These are phyloP conservation scores for Populus trichocarpa DNA, from an alignment of 441 rosid genomes.

Conservation along the genomic window DNA sequence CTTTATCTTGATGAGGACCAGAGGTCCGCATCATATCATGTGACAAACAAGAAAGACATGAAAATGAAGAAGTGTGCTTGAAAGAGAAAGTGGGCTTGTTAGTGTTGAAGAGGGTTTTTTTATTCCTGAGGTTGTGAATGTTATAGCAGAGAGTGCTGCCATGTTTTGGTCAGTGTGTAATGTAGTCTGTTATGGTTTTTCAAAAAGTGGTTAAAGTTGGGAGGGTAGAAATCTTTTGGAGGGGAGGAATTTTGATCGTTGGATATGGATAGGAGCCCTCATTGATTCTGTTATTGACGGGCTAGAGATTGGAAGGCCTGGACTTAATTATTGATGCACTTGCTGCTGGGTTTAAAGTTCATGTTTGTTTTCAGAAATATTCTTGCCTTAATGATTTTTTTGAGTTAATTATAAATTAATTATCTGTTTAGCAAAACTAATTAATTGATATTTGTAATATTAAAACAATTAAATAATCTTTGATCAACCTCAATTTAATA, in stretches of 20 bases:
- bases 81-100: slow-evolving; percentile 6
- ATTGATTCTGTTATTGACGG: background rate
- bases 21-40: background rate
- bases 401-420: no score
- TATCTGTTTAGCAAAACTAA: no score
- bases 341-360: background rate
- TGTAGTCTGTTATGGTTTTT: background rate
- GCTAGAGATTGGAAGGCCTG: background rate
- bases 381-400: background rate
- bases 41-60: slow-evolving; percentile 23
- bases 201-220: background rate
- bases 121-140: slow-evolving; percentile 34
- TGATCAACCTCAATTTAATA: no score
- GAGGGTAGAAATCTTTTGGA: background rate
- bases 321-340: background rate
- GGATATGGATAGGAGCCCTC: slow-evolving; percentile 26
- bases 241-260: slow-evolving; percentile 22
- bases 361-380: background rate
- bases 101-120: background rate
- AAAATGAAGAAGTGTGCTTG: slow-evolving; percentile 17
- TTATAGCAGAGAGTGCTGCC: slow-evolving; percentile 43
- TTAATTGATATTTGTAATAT: no score
- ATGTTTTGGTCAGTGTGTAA: slow-evolving; percentile 7
- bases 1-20: background rate
- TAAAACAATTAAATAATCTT: no score